phyloP scores from a whole-genome alignment of 768 basidiomycete species.

The Collybiopsis confluens region DNA sequence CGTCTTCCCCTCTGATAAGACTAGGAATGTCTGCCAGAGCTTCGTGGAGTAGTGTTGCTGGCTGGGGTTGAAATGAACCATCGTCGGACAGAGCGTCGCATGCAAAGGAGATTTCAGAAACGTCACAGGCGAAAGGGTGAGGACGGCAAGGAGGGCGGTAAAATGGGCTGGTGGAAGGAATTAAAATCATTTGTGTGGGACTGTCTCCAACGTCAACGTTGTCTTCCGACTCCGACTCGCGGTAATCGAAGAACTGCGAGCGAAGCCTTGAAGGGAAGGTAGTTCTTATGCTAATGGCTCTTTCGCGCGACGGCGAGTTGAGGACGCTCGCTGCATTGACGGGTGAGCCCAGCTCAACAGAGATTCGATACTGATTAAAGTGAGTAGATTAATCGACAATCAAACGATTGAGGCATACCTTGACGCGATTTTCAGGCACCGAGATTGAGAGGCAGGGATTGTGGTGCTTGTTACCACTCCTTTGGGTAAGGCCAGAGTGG shows the following conservation, averaged over 20 bases:
- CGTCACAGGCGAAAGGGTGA: slow-evolving; percentile 23
- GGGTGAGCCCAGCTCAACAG: neutral
- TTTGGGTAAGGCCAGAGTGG: neutral
- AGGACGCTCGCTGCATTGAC: neutral
- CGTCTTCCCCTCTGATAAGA: neutral
- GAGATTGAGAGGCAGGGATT: neutral
- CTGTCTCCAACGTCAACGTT: slow-evolving; percentile 19
- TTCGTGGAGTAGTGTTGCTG: neutral
- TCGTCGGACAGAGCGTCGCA: slow-evolving; percentile 3
- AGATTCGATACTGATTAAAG: neutral
- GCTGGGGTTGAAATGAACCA: neutral
- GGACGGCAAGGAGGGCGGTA: slow-evolving; percentile 24
- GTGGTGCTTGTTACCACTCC: neutral
- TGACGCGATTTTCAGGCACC: neutral
- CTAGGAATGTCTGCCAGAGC: neutral
- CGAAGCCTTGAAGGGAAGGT: neutral
- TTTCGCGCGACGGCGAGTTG: neutral
- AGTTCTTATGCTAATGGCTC: neutral
- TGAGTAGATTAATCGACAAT: neutral
- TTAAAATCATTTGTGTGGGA: slow-evolving; percentile 32
- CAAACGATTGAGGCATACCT: slow-evolving; percentile 1
- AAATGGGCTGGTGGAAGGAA: slow-evolving; percentile 35
- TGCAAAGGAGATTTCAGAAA: slow-evolving; percentile 13
- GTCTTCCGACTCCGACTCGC: neutral
- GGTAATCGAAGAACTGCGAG: neutral